phyloP scores from a whole-genome alignment of 306 rosid genomes.

The Pyrus communis region DNA sequence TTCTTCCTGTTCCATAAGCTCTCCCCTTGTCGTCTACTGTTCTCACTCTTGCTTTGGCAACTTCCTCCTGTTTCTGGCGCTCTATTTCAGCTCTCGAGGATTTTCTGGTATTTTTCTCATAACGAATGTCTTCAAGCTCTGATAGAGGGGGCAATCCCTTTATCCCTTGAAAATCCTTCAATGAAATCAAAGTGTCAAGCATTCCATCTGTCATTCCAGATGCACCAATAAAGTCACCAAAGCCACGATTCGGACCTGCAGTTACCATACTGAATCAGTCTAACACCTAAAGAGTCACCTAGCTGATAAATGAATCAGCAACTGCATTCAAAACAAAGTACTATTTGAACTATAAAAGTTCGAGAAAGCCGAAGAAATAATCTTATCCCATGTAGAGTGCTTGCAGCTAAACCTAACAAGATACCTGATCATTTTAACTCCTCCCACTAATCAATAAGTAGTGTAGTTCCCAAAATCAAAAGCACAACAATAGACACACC shows the following conservation, averaged over 20 bases:
- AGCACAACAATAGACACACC: background rate
- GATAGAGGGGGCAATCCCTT: conserved; percentile 83
- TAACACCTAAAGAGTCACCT: background rate
- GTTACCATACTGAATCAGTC: background rate
- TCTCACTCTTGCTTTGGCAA: conserved; percentile 82
- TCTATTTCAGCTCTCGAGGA: conserved; percentile 75
- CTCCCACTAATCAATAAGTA: background rate
- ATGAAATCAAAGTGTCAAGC: conserved; percentile 83
- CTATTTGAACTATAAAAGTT: background rate
- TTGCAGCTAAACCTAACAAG: background rate
- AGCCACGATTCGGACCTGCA: conserved; percentile 76
- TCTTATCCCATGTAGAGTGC: background rate
- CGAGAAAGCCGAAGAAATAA: background rate
- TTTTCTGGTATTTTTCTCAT: conserved; percentile 63
- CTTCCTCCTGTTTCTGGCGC: conserved; percentile 88
- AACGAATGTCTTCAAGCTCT: conserved; percentile 64
- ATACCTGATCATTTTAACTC: background rate
- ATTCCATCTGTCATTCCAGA: conserved; percentile 93
- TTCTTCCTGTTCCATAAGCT: conserved; percentile 91
- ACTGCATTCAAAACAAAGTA: background rate
- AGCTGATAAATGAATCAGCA: background rate
- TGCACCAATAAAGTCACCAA: conserved; percentile 82
- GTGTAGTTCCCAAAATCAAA: background rate
- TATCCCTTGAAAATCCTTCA: conserved; percentile 74
- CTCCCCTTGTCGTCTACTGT: conserved; percentile 84